phyloP scores from a whole-genome alignment of 305 asterid species.

The Euphrasia arctica region DNA sequence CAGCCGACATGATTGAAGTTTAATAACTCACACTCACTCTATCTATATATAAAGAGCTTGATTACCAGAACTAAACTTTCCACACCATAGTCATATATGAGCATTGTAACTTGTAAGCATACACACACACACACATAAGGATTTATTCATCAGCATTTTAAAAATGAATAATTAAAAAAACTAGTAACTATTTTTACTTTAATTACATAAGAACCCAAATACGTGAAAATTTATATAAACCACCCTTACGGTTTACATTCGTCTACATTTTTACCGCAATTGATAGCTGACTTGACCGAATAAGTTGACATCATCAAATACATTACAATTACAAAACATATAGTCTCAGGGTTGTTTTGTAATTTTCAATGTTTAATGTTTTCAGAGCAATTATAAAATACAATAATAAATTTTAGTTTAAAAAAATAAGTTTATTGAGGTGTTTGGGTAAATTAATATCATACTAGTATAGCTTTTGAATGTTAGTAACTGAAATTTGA shows the following conservation, averaged over 20 bases:
- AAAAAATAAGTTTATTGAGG: background rate
- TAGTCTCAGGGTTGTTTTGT: too few species aligned
- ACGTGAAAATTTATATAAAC: background rate
- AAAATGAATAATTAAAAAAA: too few species aligned
- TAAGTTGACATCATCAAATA: too few species aligned
- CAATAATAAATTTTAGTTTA: background rate
- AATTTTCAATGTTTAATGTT: background rate
- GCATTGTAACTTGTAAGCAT: too few species aligned
- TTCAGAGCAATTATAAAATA: conserved; percentile 2
- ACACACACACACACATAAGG: background rate
- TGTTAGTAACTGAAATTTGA: background rate
- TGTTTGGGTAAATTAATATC: background rate
- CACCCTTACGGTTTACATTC: background rate
- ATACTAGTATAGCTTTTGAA: background rate
- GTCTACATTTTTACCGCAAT: background rate
- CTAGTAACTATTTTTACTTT: background rate
- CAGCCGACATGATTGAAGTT: conserved; percentile 2
- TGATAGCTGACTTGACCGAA: too few species aligned
- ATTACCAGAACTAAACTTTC: background rate
- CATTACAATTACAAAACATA: too few species aligned
- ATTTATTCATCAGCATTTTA: background rate
- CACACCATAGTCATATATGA: too few species aligned
- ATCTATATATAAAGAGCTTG: background rate
- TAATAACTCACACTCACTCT: conserved; percentile 6
- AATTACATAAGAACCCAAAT: background rate